Evolutionary conservation across 2,329 filamentous ascomycete species (phyloP), one percentile per base, ranked within the genome.

Genomic region (Fusarium temperatum): DNA sequence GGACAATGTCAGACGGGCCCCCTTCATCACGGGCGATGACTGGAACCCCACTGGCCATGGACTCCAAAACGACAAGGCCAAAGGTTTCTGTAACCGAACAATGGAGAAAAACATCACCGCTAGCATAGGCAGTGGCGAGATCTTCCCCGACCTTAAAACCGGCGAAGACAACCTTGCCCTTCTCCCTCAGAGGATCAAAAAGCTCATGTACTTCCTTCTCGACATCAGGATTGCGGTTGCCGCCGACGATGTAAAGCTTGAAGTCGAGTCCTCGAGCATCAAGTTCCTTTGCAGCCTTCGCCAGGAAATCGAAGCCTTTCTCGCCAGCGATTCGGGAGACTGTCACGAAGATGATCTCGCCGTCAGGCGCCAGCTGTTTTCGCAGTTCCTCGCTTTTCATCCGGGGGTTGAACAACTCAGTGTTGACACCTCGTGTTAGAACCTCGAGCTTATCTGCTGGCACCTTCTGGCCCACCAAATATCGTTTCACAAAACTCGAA

Each of bases 1-100:
- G 83, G 41, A 93, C 86, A 60, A 91, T 92, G 77, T 93, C 91
- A 41, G 89, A 91, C 2, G 91, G 91, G 0, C 92, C 91, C 15
- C 91, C 91, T 78, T 92, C 89, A 75, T 93, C 90, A 51, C 92
- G 86, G 6, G 91, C 91, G 59, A 93, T 85, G 30, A 93, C 91
- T 0, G 91, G 91, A 6, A 94, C 86, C 6, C 91, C 90, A 71
- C 90, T 92, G 0, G 91, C 91, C 91, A 93, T 93, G 7, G 89
- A 89, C 80, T 93, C 91, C 5, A 93, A 83, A 4, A 93, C 91
- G 0, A 93, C 91, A 15, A 93, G 83, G 1, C 91, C 91, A 79
- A 93, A 93, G 0, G 91, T 93, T 80, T 93, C 91, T 2, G 91
- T 93, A 65, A 93, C 84, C 28, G 90, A 93, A 81, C 90, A 92